Base-by-base conservation (phyloP, 345 rosid species). In the Syzygium grande region DNA sequence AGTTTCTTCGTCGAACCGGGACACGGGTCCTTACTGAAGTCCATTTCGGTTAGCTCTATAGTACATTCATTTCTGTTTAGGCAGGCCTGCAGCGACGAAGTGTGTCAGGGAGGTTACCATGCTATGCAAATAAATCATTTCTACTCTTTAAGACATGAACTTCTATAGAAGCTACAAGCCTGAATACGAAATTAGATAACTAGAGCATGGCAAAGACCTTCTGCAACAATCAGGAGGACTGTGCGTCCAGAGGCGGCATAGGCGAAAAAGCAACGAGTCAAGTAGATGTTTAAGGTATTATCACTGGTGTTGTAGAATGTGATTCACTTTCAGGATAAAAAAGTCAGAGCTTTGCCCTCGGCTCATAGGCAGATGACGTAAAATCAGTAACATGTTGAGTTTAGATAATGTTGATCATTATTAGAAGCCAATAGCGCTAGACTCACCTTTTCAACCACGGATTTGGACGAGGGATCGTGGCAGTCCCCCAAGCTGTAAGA, bases 401-500 rank as follows among this genome's bases (percentile, higher is more conserved):
- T 19, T 30, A 86, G 52, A 85, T n/a, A 34, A 51, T 63, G 59
- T 51, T 2, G 61, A 30, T 19, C 58, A 34, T n/a, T 22, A 54
- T 52, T 27, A 84, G 54, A 54, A 84, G 55, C 41, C 41, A 12
- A 52, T 84, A 59, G 52, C 4, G 77, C 83, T n/a, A 3, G 51
- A 15, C 51, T 87, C 59, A 93, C 97, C 94, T 93, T 93, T 88
- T 92, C 92, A 77, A 94, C 92, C 49, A 89, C 86, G 51, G 90
- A 65, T 34, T 65, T 77, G 38, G 96, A 92, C 49, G 86, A 89
- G 77, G 94, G 93, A 89, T 92, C 94, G 30, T 95, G 97, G 87
- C 96, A 95, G 84, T 91, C 91, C n/a, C 96, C 94, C 9, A 43
- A 79, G 63, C 90, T 85, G 87, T 88, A 94, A 52, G 93, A 93